A percentile compares a stretch with the other conserved stretches of the same genome.
Evolutionary conservation across 345 rosid species (phyloP).

Genomic region (Erysimum cheiranthoides): DNA sequence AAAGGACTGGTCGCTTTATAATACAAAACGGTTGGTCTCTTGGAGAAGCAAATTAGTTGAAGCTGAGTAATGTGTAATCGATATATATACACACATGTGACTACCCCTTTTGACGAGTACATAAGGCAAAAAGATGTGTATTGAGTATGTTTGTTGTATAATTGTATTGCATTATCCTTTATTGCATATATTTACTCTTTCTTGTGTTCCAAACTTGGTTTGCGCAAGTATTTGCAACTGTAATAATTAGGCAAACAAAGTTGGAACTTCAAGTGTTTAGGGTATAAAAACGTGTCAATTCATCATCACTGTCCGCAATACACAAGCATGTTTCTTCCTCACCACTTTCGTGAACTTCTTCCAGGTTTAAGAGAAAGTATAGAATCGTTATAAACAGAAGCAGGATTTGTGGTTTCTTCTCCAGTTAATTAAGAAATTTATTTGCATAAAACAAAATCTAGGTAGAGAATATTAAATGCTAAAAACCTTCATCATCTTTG

Average conservation of each 20-base stretch:
- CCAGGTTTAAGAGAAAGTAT: background rate
- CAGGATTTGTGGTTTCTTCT: background rate
- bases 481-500: background rate
- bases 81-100: constrained; percentile 34
- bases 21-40: constrained; percentile 42
- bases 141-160: constrained; percentile 34
- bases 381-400: background rate
- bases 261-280: background rate
- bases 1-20: constrained; percentile 39
- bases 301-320: background rate
- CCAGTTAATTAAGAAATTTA: background rate
- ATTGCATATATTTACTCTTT: background rate
- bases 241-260: background rate
- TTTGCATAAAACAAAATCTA: background rate
- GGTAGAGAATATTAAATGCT: background rate
- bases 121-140: constrained; percentile 31
- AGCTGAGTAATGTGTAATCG: constrained; percentile 39
- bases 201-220: constrained; percentile 2
- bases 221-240: constrained; percentile 1
- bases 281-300: background rate
- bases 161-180: constrained; percentile 23
- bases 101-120: constrained; percentile 33
- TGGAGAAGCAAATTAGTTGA: constrained; percentile 42
- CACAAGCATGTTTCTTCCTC: background rate
- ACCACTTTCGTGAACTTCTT: background rate